Base-by-base conservation (phyloP, 2,329 filamentous ascomycete genomes). In the Xylariaceae sp. region DNA sequence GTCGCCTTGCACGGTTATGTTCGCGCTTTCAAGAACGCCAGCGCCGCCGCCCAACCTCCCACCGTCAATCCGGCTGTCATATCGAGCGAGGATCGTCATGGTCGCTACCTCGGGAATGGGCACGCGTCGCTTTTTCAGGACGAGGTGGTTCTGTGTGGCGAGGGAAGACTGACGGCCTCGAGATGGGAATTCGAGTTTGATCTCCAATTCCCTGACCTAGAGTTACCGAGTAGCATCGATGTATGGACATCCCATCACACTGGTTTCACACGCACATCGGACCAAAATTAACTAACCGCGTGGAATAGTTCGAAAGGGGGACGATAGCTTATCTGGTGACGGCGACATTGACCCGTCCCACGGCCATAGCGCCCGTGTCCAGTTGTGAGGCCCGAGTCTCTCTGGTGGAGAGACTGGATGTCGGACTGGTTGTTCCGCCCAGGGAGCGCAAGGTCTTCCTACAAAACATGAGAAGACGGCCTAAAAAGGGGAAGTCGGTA, bases 271-370 rank as follows among this genome's bases (percentile, higher is more conserved):
- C 19, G 29, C 35, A 46, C 46, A 41, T 31, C 30, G 29, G 44
- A 56, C 26, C 41, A 19, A 19, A 19, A 27, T 46, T 52, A 52
- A 55, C 60, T 64, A 35, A 65, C 52, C 30, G 29, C 26, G 42
- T 53, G 40, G 47, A 19, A 41, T 71, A 97, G 91, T 99, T 99
- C 71, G 94, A 97, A 73, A 85, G 92, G 67, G 94, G 94, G 37
- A 91, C 89, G 1, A 89, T 99, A 64, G 87, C 88, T 26, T 99
- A 97, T 73, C 84, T 92, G 74, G 81, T 97, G 64, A 92, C 89
- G 4, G 87, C 92, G 34, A 96, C 91, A 6, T 72, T 97, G 54
- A 97, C 92, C 26, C 84, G 91, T 54, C 92, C 94, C 26, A 94
- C 88, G 0, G 85, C 91, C 4, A 95, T 96, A 58, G 81, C 86